Evolutionary conservation across 2,329 filamentous ascomycete genomes (phyloP), one percentile per base, ranked within the genome.

Genomic region (Anisogramma anomala): DNA sequence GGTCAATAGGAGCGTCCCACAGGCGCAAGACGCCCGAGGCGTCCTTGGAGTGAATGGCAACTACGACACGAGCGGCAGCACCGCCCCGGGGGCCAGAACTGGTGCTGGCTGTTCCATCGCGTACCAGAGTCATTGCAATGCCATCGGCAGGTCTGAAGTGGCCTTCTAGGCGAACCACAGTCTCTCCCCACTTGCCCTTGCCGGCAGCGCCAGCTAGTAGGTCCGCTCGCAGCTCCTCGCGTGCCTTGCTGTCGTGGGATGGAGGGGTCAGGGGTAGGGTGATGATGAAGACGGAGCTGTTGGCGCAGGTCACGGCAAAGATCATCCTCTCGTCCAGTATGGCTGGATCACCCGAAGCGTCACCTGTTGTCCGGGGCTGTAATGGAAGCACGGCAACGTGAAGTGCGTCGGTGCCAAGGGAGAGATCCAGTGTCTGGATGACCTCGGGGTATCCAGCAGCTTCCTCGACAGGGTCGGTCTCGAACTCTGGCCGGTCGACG

Each of bases 131-230:
- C 43, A 81, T 68, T 2, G 76, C 70, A 9, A 80, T 53, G 4
- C 72, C 72, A 45, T 74, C 65, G 23, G 71, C 71, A 20, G 64
- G 59, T 46, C 64, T 70, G 33, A 62, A 59, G 52, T 76, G 73
- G 1, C 76, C 74, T 14, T 59, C 58, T 6, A 82, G 64, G 9
- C 69, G 54, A 1, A 69, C 63, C 18, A 81, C 57, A 0, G 67
- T 69, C 57, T 81, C 77, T 6, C 75, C 75, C 74, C 77, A 81
- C n/a, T 66, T 67, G 28, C 76, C 75, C 23, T 68, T 73, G 14
- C 77, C 77, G 26, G 71, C 71, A 46, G 66, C 69, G 15, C 67
- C 71, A 6, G 69, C 67, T 37, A 75, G 54, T 8, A 77, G 62
- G 43, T 63, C 66, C 14, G 60, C 57, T 39, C 64, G 66, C 18